phyloP scores from a whole-genome alignment of 345 rosid species.

The Alliaria petiolata region DNA sequence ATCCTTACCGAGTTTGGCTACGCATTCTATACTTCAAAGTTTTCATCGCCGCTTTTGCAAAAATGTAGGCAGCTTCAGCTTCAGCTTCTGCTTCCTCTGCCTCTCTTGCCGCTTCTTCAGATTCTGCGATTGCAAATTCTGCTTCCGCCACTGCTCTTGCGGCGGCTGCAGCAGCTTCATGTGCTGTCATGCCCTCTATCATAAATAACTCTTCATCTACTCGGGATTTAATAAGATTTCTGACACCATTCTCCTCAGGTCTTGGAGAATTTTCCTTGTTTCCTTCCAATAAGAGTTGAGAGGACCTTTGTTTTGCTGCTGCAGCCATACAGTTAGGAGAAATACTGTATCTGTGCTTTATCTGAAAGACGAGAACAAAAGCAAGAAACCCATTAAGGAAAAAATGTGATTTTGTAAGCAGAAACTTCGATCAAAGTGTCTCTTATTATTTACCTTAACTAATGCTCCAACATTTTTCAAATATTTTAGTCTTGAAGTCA shows the following conservation, averaged over 20 bases:
- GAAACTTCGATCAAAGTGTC: not conserved
- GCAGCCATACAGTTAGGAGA: constrained; percentile 38
- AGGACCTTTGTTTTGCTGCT: constrained; percentile 36
- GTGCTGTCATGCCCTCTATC: constrained; percentile 67
- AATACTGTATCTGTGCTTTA: constrained; percentile 62
- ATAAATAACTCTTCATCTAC: constrained; percentile 53
- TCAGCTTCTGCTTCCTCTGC: constrained; percentile 83
- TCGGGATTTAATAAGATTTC: constrained; percentile 42
- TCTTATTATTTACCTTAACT: constrained; percentile 49
- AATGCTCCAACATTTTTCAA: constrained; percentile 69
- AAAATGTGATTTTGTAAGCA: not conserved
- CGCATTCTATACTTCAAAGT: constrained; percentile 43
- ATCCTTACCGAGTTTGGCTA: constrained; percentile 36
- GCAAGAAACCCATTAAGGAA: not conserved
- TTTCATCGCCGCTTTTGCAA: constrained; percentile 60
- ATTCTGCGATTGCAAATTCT: constrained; percentile 80
- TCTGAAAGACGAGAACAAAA: constrained; percentile 39
- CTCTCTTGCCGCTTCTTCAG: constrained; percentile 80
- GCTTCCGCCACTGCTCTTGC: constrained; percentile 93
- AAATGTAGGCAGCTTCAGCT: constrained; percentile 75
- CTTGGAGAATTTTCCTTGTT: constrained; percentile 48
- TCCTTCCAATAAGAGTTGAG: constrained; percentile 49
- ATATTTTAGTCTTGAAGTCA: constrained; percentile 62
- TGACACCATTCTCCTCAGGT: constrained; percentile 43
- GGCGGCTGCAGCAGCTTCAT: constrained; percentile 87